A percentile compares a stretch with the other conserved stretches of the same genome.
Evolutionary conservation across 768 basidiomycete species (phyloP).

Genomic region (Russula ochroleuca): DNA sequence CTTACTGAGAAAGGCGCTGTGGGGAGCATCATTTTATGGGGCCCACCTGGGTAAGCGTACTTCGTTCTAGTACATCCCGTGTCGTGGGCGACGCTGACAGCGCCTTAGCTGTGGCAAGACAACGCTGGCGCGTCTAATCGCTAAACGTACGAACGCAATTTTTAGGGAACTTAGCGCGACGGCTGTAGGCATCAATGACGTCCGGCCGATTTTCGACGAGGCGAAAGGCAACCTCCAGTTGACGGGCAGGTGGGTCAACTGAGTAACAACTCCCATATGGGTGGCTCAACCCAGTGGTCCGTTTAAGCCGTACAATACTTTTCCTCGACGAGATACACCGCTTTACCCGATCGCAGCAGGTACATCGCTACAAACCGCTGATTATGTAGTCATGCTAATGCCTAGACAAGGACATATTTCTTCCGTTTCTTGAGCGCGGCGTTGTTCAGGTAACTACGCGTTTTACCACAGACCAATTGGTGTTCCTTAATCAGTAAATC

Average conservation of each 20-base stretch:
- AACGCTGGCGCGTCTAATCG: slow-evolving; percentile 70
- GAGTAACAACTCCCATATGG: not conserved
- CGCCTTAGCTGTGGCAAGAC: slow-evolving; percentile 61
- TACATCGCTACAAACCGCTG: slow-evolving; percentile 25
- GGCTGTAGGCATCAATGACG: slow-evolving; percentile 62
- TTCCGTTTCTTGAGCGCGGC: slow-evolving; percentile 79
- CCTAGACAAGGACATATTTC: slow-evolving; percentile 61
- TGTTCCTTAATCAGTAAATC: not conserved
- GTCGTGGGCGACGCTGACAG: slow-evolving; percentile 10
- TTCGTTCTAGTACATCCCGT: not conserved
- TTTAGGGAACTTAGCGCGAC: slow-evolving; percentile 83
- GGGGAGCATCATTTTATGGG: slow-evolving; percentile 70
- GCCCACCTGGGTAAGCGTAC: slow-evolving; percentile 58
- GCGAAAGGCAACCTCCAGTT: slow-evolving; percentile 62
- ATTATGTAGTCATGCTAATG: slow-evolving; percentile 24
- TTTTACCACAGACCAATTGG: not conserved
- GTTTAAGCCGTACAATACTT: slow-evolving; percentile 58
- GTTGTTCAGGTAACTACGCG: slow-evolving; percentile 51
- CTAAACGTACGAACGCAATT: slow-evolving; percentile 51
- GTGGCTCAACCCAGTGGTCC: not conserved
- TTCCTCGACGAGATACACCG: slow-evolving; percentile 87
- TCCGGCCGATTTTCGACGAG: slow-evolving; percentile 68
- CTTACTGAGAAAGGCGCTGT: slow-evolving; percentile 46
- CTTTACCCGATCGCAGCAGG: slow-evolving; percentile 70
- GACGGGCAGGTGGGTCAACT: slow-evolving; percentile 50